These are phyloP conservation scores for Senecio squalidus DNA, from an alignment of 140 eudicot species.

Conservation along the genomic window DNA sequence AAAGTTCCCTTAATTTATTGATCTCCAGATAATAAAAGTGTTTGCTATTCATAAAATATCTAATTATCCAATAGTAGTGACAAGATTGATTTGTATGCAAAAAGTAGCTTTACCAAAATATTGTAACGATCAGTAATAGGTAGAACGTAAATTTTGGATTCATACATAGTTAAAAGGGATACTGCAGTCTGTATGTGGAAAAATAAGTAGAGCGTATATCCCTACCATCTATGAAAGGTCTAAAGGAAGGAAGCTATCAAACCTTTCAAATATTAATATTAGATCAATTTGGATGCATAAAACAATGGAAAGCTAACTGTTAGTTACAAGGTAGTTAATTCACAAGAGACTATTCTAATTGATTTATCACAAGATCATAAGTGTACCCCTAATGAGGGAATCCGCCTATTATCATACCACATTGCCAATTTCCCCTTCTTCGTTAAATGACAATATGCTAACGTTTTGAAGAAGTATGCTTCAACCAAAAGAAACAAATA, in stretches of 20 bases:
- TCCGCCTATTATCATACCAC: background rate
- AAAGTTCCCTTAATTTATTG: background rate
- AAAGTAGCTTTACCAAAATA: background rate
- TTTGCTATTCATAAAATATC: background rate
- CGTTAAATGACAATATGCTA: constrained; percentile 7
- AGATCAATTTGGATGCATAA: background rate
- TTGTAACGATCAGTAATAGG: background rate
- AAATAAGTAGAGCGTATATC: background rate
- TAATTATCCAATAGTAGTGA: background rate
- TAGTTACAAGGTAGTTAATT: background rate
- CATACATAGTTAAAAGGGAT: background rate
- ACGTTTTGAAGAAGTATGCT: background rate
- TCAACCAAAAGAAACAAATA: background rate
- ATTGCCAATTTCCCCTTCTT: background rate
- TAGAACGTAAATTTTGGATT: background rate
- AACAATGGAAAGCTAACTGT: background rate
- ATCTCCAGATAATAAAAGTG: background rate
- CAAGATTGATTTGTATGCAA: background rate
- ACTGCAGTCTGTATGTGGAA: background rate
- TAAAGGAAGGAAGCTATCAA: background rate
- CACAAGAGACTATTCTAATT: background rate
- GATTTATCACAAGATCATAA: background rate
- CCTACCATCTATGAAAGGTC: background rate
- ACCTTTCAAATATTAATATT: background rate
- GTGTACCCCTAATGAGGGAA: background rate